Percentiles rank a stretch among this genome's conserved stretches.
Conservation (phyloP, 2,329 filamentous ascomycete genomes). For the Talaromyces sp. region DNA sequence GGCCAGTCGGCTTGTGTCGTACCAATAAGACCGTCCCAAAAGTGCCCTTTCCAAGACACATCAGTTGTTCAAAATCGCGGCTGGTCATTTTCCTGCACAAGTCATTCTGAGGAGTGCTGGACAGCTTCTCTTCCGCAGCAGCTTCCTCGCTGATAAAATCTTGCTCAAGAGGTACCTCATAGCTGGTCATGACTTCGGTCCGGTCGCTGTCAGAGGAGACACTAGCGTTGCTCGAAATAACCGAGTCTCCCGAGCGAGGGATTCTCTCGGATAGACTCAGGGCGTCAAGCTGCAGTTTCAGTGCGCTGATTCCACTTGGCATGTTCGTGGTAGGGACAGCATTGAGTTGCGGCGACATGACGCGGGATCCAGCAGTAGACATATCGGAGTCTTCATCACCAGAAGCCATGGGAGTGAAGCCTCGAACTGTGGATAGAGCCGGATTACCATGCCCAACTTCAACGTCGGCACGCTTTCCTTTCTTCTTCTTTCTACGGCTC, state of each 20-base stretch:
- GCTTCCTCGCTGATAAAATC: conserved; percentile 73
- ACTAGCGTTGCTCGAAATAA: conserved; percentile 56
- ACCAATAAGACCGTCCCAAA: conserved; percentile 94
- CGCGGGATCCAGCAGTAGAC: conserved; percentile 37
- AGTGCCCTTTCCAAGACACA: conserved; percentile 91
- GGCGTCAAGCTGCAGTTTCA: conserved; percentile 77
- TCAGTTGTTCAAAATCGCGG: conserved; percentile 83
- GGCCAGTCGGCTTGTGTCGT: conserved; percentile 80
- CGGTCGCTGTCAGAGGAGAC: conserved; percentile 60
- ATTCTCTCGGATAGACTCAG: conserved; percentile 64
- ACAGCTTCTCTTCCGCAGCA: conserved; percentile 30
- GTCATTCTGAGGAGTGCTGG: conserved; percentile 50
- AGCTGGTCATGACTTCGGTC: conserved; percentile 72
- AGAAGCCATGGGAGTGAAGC: conserved; percentile 44
- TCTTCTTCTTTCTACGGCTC: conserved; percentile 42
- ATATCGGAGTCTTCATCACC: conserved; percentile 47
- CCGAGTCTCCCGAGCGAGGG: conserved; percentile 49
- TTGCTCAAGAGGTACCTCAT: conserved; percentile 78
- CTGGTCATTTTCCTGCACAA: conserved; percentile 80
- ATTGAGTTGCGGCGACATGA: conserved; percentile 30
- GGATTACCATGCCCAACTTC: conserved; percentile 25
- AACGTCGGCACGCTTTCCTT: conserved; percentile 28
- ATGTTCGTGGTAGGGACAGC: conserved; percentile 38
- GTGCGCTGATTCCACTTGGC: conserved; percentile 70
- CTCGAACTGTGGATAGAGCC: conserved; percentile 41